Evolutionary conservation across 2,329 filamentous ascomycete genomes (phyloP), one percentile per base, ranked within the genome.

Genomic region (Myotisia sp.): DNA sequence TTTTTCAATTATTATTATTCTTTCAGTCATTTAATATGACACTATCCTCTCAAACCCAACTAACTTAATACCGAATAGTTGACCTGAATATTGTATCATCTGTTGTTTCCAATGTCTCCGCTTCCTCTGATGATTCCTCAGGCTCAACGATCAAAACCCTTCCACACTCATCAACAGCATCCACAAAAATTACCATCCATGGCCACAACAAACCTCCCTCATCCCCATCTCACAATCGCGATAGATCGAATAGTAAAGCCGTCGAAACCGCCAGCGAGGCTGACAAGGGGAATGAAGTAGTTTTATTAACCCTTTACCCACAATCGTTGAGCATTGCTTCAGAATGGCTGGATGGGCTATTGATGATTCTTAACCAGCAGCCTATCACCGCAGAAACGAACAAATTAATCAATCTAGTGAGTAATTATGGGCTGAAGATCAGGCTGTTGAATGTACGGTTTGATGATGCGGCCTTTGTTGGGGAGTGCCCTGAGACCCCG

Each of bases 361-460:
- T 95, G 37, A 92, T 98, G 85, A 67, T 98, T 36, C 68, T 98
- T 16, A 85, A 92, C 51, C 90, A 98, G 58, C 75, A 86, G 39
- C 90, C 90, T 13, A 94, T 98, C 52, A 98, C 90, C n/a, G 74
- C 85, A 2, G 87, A 95, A 60, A 95, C 90, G 22, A 87, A 79
- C 53, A 92, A 90, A 56, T 63, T 95, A 41, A 78, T 94, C 35
- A 75, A 77, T 36, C 63, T 94, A 47, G 81, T 95, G 39, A 76
- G 76, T 50, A 81, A 92, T 46, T 95, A 93, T 53, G 86, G 90
- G 3, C 63, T 95, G 42, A 92, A 92, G 64, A 92, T 98, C 42
- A 68, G 90, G 26, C 61, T 98, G 51, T 64, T 98, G 47, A 98
- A 95, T 56, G 80, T 98, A 26, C 68, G 84, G 36, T 80, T 86